These are phyloP conservation scores for Chytriomyces hyalinus DNA, from an alignment of 192 early-diverging fungal genomes.

Conservation along the genomic window DNA sequence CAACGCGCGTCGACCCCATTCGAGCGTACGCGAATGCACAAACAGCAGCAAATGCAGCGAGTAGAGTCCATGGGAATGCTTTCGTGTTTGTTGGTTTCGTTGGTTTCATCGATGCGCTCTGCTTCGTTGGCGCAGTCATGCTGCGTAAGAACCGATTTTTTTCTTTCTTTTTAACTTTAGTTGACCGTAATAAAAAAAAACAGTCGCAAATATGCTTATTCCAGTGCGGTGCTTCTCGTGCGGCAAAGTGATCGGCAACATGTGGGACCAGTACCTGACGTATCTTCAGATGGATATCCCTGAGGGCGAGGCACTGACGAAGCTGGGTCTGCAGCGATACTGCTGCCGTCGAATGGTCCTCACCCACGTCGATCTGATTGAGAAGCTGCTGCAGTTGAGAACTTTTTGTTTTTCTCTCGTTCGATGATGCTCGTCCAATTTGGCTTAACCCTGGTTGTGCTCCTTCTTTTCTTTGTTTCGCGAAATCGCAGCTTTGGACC, in stretches of 20 bases:
- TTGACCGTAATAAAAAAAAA: conserved; percentile 10
- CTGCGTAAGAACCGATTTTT: background rate
- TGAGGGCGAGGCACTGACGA: conserved; percentile 67
- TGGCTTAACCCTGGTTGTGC: no score
- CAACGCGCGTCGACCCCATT: no score
- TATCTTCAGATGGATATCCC: conserved; percentile 63
- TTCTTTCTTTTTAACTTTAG: conserved; percentile 38
- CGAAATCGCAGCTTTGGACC: conserved; percentile 1
- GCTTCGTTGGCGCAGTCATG: no score
- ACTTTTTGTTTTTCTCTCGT: background rate
- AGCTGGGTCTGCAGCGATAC: conserved; percentile 73
- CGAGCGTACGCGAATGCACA: no score
- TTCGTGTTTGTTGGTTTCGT: background rate
- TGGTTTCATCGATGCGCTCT: background rate
- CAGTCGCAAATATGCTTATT: conserved; percentile 82
- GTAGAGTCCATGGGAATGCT: background rate
- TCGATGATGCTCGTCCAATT: no score
- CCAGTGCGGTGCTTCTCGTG: conserved; percentile 97
- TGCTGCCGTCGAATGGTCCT: conserved; percentile 98
- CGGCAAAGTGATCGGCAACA: conserved; percentile 98
- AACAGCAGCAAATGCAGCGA: no score
- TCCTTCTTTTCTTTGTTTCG: background rate
- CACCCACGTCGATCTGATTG: conserved; percentile 97
- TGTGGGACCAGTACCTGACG: conserved; percentile 91
- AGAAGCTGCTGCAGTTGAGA: conserved; percentile 89